Conservation (phyloP, 1,139 yeast genomes). For the Geotrichum reessii region DNA sequence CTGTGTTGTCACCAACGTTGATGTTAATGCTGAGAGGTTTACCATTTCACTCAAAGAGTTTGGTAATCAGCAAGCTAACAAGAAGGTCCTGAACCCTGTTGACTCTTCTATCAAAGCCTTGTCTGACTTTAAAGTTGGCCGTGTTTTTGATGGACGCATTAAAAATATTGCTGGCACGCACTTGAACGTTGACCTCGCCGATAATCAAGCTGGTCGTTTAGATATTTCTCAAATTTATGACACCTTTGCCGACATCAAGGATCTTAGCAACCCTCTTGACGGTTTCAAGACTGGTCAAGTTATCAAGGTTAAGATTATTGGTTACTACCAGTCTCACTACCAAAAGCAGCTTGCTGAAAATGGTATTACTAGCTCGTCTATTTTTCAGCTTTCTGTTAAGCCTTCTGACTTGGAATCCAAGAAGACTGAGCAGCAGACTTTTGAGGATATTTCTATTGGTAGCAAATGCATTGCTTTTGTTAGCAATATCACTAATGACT, state of each 20-base stretch:
- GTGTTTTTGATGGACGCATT: conserved; percentile 53
- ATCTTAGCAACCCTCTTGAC: conserved; percentile 54
- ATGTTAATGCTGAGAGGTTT: conserved; percentile 11
- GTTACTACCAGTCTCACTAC: conserved; percentile 72
- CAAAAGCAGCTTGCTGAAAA: conserved; percentile 66
- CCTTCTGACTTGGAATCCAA: conserved; percentile 38
- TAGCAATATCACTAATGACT: conserved; percentile 48
- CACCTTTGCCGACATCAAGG: conserved; percentile 49
- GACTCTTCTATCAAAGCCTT: conserved; percentile 47
- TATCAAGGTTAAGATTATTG: conserved; percentile 57
- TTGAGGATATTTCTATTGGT: conserved; percentile 43
- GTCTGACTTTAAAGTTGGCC: conserved; percentile 57
- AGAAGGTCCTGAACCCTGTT: conserved; percentile 50
- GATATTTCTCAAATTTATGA: conserved; percentile 71
- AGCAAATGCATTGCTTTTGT: conserved; percentile 47
- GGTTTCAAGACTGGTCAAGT: conserved; percentile 55
- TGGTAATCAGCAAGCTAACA: conserved; percentile 21
- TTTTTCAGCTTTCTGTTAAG: conserved; percentile 62
- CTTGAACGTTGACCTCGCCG: conserved; percentile 65
- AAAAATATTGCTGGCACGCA: conserved; percentile 67
- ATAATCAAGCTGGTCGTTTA: conserved; percentile 51
- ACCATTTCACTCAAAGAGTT: conserved; percentile 17
- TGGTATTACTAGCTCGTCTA: conserved; percentile 40
- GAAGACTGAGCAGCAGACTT: conserved; percentile 30
- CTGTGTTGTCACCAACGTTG: conserved; percentile 37